Evolutionary conservation across 129 eudicot genomes (phyloP).

Genomic region (Pseudognaphalium luteoalbum): DNA sequence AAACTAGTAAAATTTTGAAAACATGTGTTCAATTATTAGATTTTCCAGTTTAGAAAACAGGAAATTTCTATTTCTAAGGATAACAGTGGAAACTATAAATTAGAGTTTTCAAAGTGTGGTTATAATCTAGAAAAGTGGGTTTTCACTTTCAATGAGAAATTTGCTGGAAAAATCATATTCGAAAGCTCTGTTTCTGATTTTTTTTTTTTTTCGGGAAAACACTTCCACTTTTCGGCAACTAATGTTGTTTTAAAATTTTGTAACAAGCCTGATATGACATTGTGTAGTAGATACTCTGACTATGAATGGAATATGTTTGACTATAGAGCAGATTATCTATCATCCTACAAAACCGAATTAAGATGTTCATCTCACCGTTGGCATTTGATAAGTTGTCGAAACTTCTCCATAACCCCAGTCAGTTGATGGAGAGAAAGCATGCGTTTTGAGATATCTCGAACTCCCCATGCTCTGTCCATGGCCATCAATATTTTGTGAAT

Average conservation of each 20-base stretch:
- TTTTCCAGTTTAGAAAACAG: no score
- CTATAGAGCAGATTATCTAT: not conserved
- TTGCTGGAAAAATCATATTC: no score
- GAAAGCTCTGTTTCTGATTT: no score
- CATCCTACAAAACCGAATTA: not conserved
- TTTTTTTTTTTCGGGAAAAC: no score
- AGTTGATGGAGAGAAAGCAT: constrained; percentile 36
- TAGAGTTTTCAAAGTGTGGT: no score
- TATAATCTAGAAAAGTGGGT: no score
- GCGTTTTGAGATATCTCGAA: constrained; percentile 38
- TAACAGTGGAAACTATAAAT: no score
- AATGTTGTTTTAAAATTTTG: not conserved
- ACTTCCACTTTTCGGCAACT: not conserved
- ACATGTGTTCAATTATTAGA: no score
- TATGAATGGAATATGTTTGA: not conserved
- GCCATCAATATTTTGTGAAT: constrained; percentile 26
- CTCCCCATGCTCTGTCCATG: constrained; percentile 38
- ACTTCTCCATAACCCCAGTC: constrained; percentile 40
- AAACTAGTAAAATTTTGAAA: no score
- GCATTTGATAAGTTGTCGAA: constrained; percentile 33
- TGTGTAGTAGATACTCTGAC: not conserved
- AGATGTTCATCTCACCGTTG: constrained; percentile 45
- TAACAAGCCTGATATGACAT: not conserved
- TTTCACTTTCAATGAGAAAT: no score
- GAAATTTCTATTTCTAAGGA: no score